phyloP scores from a whole-genome alignment of 768 basidiomycete species.

The Lactifluus echinatus region DNA sequence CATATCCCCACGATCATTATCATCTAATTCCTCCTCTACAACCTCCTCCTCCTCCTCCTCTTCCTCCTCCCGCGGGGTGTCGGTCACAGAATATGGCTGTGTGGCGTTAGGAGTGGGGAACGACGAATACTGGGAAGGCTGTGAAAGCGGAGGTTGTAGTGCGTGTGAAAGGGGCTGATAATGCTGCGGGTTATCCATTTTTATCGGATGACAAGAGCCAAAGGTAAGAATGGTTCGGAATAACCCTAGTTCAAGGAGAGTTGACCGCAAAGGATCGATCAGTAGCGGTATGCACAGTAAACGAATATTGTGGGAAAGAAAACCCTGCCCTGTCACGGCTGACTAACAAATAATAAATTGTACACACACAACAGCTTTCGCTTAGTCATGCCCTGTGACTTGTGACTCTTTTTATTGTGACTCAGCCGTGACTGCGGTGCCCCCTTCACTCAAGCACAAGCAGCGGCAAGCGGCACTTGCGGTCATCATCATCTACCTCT shows the following conservation, averaged over 20 bases:
- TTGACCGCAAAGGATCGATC: slow-evolving; percentile 12
- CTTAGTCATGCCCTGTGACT: slow-evolving; percentile 1
- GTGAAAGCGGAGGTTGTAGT: slow-evolving; percentile 45
- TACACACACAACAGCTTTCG: too few species aligned
- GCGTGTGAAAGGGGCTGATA: slow-evolving; percentile 79
- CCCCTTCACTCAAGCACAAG: background rate
- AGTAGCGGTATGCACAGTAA: background rate
- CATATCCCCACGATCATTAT: slow-evolving; percentile 25
- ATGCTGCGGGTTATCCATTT: slow-evolving; percentile 65
- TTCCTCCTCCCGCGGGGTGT: slow-evolving; percentile 43
- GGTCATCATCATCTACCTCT: background rate
- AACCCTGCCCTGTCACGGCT: slow-evolving; percentile 9
- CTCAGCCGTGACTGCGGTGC: slow-evolving; percentile 7
- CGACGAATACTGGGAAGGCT: slow-evolving; percentile 22
- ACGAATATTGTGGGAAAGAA: slow-evolving; percentile 21
- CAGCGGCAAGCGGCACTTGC: too few species aligned
- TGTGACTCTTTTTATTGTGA: slow-evolving; percentile 5
- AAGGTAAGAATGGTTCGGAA: slow-evolving; percentile 8
- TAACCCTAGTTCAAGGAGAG: slow-evolving; percentile 11
- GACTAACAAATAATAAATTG: slow-evolving; percentile 18
- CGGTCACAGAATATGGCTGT: slow-evolving; percentile 23
- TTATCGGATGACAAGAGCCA: slow-evolving; percentile 22
- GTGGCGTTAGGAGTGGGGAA: slow-evolving; percentile 17
- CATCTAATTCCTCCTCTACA: slow-evolving; percentile 57
- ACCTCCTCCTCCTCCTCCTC: slow-evolving; percentile 71